A percentile compares a stretch with the other conserved stretches of the same genome.
These are phyloP conservation scores for Syzygium syzygioides DNA, from an alignment of 441 rosid genomes.

Conservation along the genomic window DNA sequence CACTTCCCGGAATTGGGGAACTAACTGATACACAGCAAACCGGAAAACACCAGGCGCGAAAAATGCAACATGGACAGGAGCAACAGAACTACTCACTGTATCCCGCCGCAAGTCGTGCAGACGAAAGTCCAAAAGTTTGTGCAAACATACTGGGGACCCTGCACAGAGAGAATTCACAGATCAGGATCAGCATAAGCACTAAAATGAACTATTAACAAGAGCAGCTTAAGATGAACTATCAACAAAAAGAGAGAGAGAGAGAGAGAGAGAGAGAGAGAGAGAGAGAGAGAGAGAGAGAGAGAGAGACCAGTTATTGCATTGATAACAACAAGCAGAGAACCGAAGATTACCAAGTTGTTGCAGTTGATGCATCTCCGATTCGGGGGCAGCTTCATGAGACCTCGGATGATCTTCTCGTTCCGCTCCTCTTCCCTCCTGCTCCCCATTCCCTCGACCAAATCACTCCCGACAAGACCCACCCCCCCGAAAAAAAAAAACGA, in stretches of 20 bases:
- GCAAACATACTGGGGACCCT: slow-evolving; percentile 98
- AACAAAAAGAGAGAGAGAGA: background rate
- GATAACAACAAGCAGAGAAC: background rate
- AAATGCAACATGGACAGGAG: background rate
- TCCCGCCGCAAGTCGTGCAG: slow-evolving; percentile 91
- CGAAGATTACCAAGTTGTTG: slow-evolving; percentile 63
- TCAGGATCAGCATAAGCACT: background rate
- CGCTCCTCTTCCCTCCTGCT: slow-evolving; percentile 88
- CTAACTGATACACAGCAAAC: background rate
- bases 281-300: no score
- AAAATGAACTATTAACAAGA: background rate
- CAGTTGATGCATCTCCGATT: slow-evolving; percentile 98
- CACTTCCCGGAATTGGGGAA: background rate
- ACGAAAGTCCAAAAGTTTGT: slow-evolving; percentile 93
- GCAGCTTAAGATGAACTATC: background rate
- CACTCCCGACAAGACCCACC: background rate
- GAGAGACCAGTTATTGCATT: background rate
- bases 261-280: background rate
- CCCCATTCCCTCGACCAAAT: slow-evolving; percentile 42
- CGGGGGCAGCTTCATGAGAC: slow-evolving; percentile 97
- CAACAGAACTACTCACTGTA: slow-evolving; percentile 61
- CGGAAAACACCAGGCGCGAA: background rate
- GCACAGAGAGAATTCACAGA: slow-evolving; percentile 27
- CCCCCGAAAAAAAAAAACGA: no score
- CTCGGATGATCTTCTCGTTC: slow-evolving; percentile 93